Evolutionary conservation across 345 rosid species (phyloP).

Genomic region (Bruguiera parviflora): DNA sequence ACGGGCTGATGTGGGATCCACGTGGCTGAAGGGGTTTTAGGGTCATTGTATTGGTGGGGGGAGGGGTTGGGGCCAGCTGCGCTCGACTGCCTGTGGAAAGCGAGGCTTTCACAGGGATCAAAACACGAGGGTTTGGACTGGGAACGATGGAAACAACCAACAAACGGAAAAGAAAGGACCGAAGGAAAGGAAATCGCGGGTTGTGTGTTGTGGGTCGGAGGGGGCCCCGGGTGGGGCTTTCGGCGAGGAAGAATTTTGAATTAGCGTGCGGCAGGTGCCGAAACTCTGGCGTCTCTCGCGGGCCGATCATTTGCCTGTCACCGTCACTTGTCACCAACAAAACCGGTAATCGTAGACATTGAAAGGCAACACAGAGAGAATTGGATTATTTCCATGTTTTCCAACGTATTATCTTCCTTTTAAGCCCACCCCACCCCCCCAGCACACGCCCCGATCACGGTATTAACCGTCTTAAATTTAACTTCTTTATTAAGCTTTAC

Average conservation of each 20-base stretch:
- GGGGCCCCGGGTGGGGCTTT: background rate
- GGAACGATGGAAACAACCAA: background rate
- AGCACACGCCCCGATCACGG: fast-evolving
- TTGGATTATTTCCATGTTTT: no score
- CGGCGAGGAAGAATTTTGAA: background rate
- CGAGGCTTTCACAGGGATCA: background rate
- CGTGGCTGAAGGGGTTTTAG: no score
- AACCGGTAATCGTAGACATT: no score
- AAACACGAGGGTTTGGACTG: background rate
- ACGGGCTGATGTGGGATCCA: background rate
- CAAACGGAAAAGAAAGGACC: no score
- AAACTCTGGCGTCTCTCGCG: constrained; percentile 8
- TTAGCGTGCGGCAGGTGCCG: constrained; percentile 6
- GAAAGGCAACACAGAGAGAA: no score
- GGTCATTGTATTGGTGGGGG: background rate
- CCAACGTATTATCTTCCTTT: no score
- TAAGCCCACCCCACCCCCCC: no score
- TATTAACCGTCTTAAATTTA: no score
- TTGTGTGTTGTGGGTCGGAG: background rate
- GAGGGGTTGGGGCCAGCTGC: background rate
- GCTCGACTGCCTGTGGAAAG: background rate
- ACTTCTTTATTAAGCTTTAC: no score
- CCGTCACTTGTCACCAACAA: background rate
- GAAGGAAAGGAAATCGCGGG: background rate
- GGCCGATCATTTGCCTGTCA: background rate